A percentile compares a stretch with the other conserved stretches of the same genome.
These are phyloP conservation scores for Monosporozyma yasuniensis DNA, from an alignment of 805 yeast genomes.

Conservation along the genomic window DNA sequence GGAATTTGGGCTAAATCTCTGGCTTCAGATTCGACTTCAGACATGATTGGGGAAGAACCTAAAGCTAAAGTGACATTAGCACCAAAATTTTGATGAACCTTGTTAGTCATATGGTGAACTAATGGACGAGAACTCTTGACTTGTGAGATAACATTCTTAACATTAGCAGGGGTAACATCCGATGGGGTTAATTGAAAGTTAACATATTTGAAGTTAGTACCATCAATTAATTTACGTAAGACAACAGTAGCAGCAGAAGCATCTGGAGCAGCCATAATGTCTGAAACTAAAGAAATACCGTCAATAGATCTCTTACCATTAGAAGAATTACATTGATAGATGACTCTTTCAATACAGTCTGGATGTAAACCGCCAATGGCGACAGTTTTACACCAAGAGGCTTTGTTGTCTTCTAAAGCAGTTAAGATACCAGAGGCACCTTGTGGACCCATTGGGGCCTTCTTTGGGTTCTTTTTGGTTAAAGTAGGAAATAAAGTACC, in stretches of 20 bases:
- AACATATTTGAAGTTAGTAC: conserved; percentile 11
- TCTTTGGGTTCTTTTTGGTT: conserved; percentile 54
- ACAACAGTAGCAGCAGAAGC: conserved; percentile 44
- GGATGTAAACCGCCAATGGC: conserved; percentile 75
- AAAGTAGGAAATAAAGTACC: conserved; percentile 69
- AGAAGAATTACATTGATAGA: conserved; percentile 38
- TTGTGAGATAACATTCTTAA: conserved; percentile 15
- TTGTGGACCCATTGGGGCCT: conserved; percentile 56
- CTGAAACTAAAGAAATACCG: conserved; percentile 87
- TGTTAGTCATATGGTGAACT: conserved; percentile 81
- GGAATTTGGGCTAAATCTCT: conserved; percentile 53
- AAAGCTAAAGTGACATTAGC: conserved; percentile 80
- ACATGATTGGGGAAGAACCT: conserved; percentile 87
- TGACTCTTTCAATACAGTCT: conserved; percentile 48
- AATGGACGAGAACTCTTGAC: conserved; percentile 40
- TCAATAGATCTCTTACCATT: conserved; percentile 43
- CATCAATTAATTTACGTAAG: conserved; percentile 25
- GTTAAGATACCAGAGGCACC: conserved; percentile 51
- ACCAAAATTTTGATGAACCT: conserved; percentile 79
- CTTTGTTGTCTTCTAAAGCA: conserved; percentile 33
- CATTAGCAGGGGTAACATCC: background rate
- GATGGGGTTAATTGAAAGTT: conserved; percentile 4
- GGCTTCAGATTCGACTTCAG: conserved; percentile 61
- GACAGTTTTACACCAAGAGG: conserved; percentile 46
- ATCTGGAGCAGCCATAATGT: conserved; percentile 57